Conservation (phyloP, 1,139 yeast genomes). For the Arxiozyma bovina region DNA sequence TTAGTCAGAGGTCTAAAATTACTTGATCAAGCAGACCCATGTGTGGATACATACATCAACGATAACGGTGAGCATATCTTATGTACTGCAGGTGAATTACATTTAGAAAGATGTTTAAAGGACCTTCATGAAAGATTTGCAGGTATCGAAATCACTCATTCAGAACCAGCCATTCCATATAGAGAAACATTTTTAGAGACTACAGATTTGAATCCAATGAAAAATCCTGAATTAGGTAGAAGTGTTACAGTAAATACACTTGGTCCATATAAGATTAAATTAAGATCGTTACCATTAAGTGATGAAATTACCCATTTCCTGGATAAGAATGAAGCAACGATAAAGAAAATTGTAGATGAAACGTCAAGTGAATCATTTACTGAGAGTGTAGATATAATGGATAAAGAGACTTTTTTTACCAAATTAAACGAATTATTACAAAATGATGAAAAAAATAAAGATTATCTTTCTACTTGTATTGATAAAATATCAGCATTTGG, state of each 20-base stretch:
- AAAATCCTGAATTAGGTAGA: conserved; percentile 35
- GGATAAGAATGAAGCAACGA: conserved; percentile 37
- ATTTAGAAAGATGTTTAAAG: conserved; percentile 80
- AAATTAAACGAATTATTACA: conserved; percentile 21
- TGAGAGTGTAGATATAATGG: conserved; percentile 14
- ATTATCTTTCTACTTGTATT: conserved; percentile 26
- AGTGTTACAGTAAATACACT: conserved; percentile 38
- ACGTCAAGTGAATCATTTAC: conserved; percentile 10
- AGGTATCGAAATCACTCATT: conserved; percentile 73
- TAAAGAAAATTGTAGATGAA: conserved; percentile 28
- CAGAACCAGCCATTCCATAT: conserved; percentile 92
- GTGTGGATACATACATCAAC: conserved; percentile 75
- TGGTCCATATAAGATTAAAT: conserved; percentile 40
- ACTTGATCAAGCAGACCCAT: conserved; percentile 84
- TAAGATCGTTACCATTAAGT: conserved; percentile 54
- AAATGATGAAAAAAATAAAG: conserved; percentile 22
- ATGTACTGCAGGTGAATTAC: conserved; percentile 94
- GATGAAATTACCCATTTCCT: conserved; percentile 43
- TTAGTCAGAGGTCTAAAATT: conserved; percentile 72
- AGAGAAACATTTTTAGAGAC: conserved; percentile 66
- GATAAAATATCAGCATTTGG: conserved; percentile 61
- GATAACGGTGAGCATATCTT: conserved; percentile 87
- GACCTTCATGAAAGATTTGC: conserved; percentile 90
- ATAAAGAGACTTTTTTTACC: conserved; percentile 27
- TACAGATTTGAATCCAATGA: conserved; percentile 40